Base-by-base conservation (phyloP, 2,329 filamentous ascomycete genomes). In the Alternaria triticimaculans region DNA sequence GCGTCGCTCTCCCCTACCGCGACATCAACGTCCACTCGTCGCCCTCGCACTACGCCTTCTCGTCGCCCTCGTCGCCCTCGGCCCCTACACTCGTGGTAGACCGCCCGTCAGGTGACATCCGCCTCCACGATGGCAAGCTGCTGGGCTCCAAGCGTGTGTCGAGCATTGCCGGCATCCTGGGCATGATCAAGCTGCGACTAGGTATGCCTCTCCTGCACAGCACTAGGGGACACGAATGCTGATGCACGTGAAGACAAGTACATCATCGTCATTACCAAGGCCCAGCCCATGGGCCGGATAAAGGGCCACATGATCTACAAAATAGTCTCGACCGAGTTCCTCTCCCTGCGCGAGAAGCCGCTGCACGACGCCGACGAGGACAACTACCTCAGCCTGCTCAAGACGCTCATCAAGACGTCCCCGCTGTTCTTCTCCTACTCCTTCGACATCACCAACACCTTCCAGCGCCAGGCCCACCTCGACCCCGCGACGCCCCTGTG, bases 351-450 rank as follows among this genome's bases (percentile, higher is more conserved):
- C 81, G 96, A 98, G 82, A 91, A 93, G 70, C 91, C 93, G 70
- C 89, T 98, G 66, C 93, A 92, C 81, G 96, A 99, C 77, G 89
- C 90, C 48, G 96, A 99, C 79, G 96, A 99, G 85, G 95, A 98
- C 81, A 92, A 89, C 72, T 98, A 97, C 80, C 87, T 98, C 58
- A 82, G 85, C 54, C 86, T 98, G 58, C 87, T 99, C 72, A 94
- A 94, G 80, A 88, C 87, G 51, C 89, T 96, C 66, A 87, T 99
- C 72, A 91, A 92, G 79, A 90, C 88, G 12, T 92, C 92, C 0
- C 93, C 95, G 9, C 94, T 98, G 90, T 98, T 97, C 86, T 99
- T 97, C 77, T 98, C 96, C 61, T 99, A 99, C 84, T 95, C 94
- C 9, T 89, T 97, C 79, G 96, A 99, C 81, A 87, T 99, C 68